phyloP scores from a whole-genome alignment of 1,284 basidiomycete genomes.

The Papiliotrema fonsecae region DNA sequence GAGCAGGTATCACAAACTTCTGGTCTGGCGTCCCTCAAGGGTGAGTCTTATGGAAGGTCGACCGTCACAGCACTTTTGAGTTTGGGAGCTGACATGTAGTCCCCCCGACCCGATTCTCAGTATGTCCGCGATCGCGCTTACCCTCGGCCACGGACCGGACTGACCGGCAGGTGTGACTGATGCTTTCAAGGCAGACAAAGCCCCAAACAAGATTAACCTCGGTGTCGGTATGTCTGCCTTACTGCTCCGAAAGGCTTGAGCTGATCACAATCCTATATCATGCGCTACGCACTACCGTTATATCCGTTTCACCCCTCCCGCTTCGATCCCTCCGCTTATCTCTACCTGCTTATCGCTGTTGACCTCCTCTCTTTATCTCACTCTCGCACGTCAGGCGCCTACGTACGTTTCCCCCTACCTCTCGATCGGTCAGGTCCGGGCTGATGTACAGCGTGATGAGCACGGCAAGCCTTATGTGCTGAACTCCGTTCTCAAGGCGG shows the following conservation, averaged over 20 bases:
- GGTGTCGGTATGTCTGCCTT: slow-evolving; percentile 66
- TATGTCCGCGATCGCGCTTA: slow-evolving; percentile 6
- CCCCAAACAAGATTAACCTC: slow-evolving; percentile 91
- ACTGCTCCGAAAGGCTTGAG: too few relatives aligned
- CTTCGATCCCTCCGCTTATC: too few relatives aligned
- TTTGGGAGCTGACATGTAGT: slow-evolving; percentile 13
- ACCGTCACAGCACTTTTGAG: too few relatives aligned
- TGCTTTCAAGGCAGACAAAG: slow-evolving; percentile 72
- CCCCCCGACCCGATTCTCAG: slow-evolving; percentile 36
- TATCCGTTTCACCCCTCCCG: too few relatives aligned
- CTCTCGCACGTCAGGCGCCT: slow-evolving; percentile 27
- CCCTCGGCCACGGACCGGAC: not conserved
- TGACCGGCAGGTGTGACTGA: slow-evolving; percentile 41
- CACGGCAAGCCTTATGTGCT: slow-evolving; percentile 94
- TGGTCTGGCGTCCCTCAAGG: slow-evolving; percentile 13
- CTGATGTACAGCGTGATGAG: slow-evolving; percentile 74
- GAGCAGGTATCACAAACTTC: too few relatives aligned
- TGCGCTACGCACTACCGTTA: too few relatives aligned
- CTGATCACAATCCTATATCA: too few relatives aligned
- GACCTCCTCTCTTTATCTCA: too few relatives aligned
- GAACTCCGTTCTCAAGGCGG: slow-evolving; percentile 76
- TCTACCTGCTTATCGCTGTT: too few relatives aligned
- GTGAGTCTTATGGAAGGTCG: too few relatives aligned
- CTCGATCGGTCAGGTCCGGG: not conserved
- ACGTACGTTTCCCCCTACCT: slow-evolving; percentile 31